A percentile compares a stretch with the other conserved stretches of the same genome.
phyloP scores from a whole-genome alignment of 1,284 basidiomycete genomes.

The Schizophyllum commune region DNA sequence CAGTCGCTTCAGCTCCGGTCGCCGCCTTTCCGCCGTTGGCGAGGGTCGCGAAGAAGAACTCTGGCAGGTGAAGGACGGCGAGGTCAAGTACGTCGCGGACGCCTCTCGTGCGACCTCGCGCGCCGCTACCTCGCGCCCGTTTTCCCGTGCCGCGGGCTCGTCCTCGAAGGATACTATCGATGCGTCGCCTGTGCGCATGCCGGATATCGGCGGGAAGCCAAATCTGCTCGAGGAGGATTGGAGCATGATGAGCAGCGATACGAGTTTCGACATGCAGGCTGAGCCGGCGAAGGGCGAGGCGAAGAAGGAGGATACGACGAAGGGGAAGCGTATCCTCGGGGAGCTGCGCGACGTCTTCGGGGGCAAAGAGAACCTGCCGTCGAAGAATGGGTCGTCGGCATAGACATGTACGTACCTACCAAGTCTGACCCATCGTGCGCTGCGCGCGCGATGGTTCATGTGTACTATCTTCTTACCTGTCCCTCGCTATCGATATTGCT shows the following conservation, averaged over 20 bases:
- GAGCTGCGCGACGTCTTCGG: not conserved
- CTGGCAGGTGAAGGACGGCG: conserved; percentile 41
- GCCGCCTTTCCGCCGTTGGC: conserved; percentile 21
- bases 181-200: conserved; percentile 43
- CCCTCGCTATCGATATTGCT: too few relatives aligned
- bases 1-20: conserved; percentile 29
- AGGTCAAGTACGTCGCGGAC: conserved; percentile 2
- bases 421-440: too few relatives aligned
- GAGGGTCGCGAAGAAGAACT: conserved; percentile 41
- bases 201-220: conserved; percentile 33
- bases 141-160: conserved; percentile 11
- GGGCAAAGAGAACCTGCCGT: not conserved
- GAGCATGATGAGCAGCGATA: conserved; percentile 33
- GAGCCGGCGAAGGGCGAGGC: conserved; percentile 6
- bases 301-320: conserved; percentile 8
- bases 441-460: too few relatives aligned
- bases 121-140: conserved; percentile 4
- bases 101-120: conserved; percentile 1
- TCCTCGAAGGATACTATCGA: conserved; percentile 20
- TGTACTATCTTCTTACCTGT: too few relatives aligned
- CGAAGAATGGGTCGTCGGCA: not conserved
- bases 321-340: not conserved
- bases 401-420: too few relatives aligned
- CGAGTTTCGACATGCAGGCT: conserved; percentile 39
- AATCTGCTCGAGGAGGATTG: conserved; percentile 55